Conservation (phyloP, 108 stramenopile genomes). For the Aureococcus anophagefferens region DNA sequence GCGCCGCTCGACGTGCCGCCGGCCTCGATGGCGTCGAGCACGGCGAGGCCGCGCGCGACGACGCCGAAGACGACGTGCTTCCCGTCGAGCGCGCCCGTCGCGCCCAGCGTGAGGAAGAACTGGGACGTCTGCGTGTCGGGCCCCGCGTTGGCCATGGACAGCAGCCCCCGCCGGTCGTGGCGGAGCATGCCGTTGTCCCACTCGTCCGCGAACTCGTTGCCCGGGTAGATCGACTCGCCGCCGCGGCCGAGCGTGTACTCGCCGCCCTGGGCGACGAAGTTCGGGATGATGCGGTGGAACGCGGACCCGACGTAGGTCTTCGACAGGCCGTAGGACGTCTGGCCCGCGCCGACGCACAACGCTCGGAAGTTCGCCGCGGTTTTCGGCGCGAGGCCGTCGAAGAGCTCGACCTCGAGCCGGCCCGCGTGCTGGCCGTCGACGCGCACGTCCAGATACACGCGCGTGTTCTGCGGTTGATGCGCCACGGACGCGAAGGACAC, state of each 20-base stretch:
- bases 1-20: too few species aligned
- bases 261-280: conserved; percentile 42
- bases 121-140: conserved; percentile 39
- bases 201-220: conserved; percentile 18
- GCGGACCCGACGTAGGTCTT: conserved; percentile 7
- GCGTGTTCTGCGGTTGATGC: too few species aligned
- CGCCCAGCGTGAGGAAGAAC: conserved; percentile 46
- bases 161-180: conserved; percentile 13
- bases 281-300: conserved; percentile 25
- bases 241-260: conserved; percentile 42
- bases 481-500: too few species aligned
- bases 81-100: conserved; percentile 39
- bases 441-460: too few species aligned
- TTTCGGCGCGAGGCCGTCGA: conserved; percentile 38
- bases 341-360: conserved; percentile 69
- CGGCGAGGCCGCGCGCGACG: conserved; percentile 26
- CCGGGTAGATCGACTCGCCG: conserved; percentile 32
- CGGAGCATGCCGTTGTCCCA: conserved; percentile 43
- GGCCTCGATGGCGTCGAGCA: conserved; percentile 22
- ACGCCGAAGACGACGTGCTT: conserved; percentile 48
- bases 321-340: conserved; percentile 1
- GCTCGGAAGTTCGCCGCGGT: conserved; percentile 76
- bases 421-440: too few species aligned
- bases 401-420: too few species aligned
- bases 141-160: conserved; percentile 48